Conservation (phyloP, 371 early-diverging fungal species). For the Mucor mucedo region DNA sequence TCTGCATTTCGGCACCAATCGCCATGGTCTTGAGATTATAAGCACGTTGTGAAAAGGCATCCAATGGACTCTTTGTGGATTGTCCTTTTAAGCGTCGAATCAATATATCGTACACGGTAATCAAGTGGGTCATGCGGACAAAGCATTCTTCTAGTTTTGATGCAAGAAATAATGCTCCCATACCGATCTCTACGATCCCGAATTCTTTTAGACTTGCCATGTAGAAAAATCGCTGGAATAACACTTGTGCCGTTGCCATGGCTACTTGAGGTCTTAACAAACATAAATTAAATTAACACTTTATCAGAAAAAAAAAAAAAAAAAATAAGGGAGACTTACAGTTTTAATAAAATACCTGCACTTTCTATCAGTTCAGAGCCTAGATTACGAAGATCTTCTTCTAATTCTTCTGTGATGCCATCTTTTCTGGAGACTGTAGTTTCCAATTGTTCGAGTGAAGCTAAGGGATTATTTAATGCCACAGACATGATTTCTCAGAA, state of each 20-base stretch:
- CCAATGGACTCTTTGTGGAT: slow-evolving; percentile 57
- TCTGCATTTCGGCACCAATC: slow-evolving; percentile 84
- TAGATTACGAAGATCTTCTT: slow-evolving; percentile 73
- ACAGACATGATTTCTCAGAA: slow-evolving; percentile 27
- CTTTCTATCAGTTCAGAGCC: slow-evolving; percentile 87
- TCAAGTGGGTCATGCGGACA: slow-evolving; percentile 74
- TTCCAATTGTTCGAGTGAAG: slow-evolving; percentile 71
- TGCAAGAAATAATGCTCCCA: slow-evolving; percentile 89
- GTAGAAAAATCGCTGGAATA: slow-evolving; percentile 93
- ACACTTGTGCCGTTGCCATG: slow-evolving; percentile 94
- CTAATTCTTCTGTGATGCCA: slow-evolving; percentile 72
- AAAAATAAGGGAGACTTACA: slow-evolving; percentile 53
- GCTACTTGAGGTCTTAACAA: slow-evolving; percentile 85
- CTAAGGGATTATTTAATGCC: slow-evolving; percentile 73
- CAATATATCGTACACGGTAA: slow-evolving; percentile 78
- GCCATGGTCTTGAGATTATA: slow-evolving; percentile 80
- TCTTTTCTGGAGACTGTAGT: slow-evolving; percentile 71
- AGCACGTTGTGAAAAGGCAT: slow-evolving; percentile 67
- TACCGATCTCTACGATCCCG: slow-evolving; percentile 75
- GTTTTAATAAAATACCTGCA: slow-evolving; percentile 81
- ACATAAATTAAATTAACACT: neutral
- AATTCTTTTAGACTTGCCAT: slow-evolving; percentile 76
- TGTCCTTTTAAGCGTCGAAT: slow-evolving; percentile 60
- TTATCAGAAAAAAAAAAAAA: neutral
- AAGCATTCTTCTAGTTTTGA: slow-evolving; percentile 91